Evolutionary conservation across 1,284 basidiomycete species (phyloP), one percentile per base, ranked within the genome.

Genomic region (Anthracocystis panici-leucophaei): DNA sequence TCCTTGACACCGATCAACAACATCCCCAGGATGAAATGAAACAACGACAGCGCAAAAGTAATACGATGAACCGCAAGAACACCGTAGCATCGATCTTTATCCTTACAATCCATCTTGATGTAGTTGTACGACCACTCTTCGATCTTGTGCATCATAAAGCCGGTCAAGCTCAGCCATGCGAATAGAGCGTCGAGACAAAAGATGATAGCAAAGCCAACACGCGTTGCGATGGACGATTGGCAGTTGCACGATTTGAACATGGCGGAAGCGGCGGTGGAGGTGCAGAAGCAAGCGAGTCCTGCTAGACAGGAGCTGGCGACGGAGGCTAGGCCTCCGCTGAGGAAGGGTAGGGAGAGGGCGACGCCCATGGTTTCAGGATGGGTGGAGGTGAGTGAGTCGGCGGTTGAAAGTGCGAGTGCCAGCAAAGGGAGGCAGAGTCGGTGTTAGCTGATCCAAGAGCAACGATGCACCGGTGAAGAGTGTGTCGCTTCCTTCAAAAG

Each of bases 201-300:
- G 86, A 99, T 96, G 83, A 99, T 90, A 21, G 94, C 94, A 87
- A 95, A 99, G 42, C 96, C 96, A 65, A 99, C 92, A 82, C 96
- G 92, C 40, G 96, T 99, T 0, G 96, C 96, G 78, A 99, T 98
- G 0, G 94, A 97, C 11, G 94, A 97, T 85, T 98, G 97, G 88
- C 96, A 99, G 86, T 98, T 98, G 87, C 96, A 99, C 62, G 94
- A 95, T 88, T 97, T 97, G 90, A 92, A 97, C 87, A 99, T 93
- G 88, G 97, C 96, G 40, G 94, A 95, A 11, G 95, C 95, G 81
- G 93, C 93, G 41, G 91, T 93, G 51, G 92, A 93, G 9, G 92
- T 92, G 85, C 84, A 87, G 74, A 85, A 84, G 78, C 85, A 86
- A n/a, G 85, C 85, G 12, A 85, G 56, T 11, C 85, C 85, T n/a